Base-by-base conservation (phyloP, 1,284 basidiomycete genomes). In the Cutaneotrichosporon dermatis region DNA sequence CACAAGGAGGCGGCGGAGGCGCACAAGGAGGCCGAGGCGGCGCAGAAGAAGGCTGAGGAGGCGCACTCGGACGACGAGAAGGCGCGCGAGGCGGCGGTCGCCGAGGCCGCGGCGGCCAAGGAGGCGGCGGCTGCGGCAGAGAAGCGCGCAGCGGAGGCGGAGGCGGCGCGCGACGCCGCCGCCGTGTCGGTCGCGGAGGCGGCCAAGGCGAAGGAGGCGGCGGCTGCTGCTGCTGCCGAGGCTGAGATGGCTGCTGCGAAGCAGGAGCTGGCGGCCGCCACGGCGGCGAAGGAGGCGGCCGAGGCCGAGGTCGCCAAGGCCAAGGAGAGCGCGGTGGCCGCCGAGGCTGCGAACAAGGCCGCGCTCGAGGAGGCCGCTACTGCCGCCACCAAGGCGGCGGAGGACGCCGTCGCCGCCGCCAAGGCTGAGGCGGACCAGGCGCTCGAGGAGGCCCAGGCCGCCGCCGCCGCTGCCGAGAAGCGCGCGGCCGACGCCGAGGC, bases 31-130 rank as follows among this genome's bases (percentile, higher is more conserved):
- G 49, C 49, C 10, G 36, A 51, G 37, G 49, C 35, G 5, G 49
- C 49, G 11, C 49, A 40, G 49, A 51, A 51, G 49, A 13, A 37
- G 36, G 49, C 49, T 6, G 49, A 51, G 49, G 49, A 6, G 5
- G 49, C 49, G 6, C 13, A 51, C 13, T 33, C 34, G 13, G 37
- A 36, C 49, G 49, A 37, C 49, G 49, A 51, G 36, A n/a, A 37
- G 35, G 49, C 49, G 36, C 16, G 16, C 33, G 35, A 35, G 15
- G 36, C 49, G 13, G 49, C 35, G n/a, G 39, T 39, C 10, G 49
- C 49, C 37, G 37, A 51, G 49, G 49, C 37, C 49, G 49, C 49
- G 36, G 36, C 49, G 9, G 49, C 35, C 49, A 37, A 51, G 46
- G 46, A 49, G 46, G 46, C 46, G 4, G 33, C 13, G 12, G 46